A percentile compares a stretch with the other conserved stretches of the same genome.
Conservation (phyloP, 2,329 filamentous ascomycete genomes). For the Talaromyces sp. region DNA sequence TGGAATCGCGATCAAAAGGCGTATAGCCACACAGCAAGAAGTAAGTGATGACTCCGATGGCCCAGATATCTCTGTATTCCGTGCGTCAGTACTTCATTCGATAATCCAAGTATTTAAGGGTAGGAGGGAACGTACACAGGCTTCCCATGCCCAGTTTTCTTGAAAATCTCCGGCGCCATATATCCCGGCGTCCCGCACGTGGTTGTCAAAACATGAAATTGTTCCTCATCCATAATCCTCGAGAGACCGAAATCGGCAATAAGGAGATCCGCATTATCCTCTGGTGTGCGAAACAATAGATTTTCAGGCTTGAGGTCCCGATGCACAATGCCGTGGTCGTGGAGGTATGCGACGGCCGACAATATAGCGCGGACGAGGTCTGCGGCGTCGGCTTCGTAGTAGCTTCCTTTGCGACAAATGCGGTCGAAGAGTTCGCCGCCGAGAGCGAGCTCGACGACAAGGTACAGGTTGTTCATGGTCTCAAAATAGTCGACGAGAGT, state of each 20-base stretch:
- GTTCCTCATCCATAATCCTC: slow-evolving; percentile 97
- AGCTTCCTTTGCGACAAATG: slow-evolving; percentile 96
- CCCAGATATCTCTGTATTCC: slow-evolving; percentile 75
- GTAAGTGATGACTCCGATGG: slow-evolving; percentile 96
- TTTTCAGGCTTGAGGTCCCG: slow-evolving; percentile 98
- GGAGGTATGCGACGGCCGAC: slow-evolving; percentile 95
- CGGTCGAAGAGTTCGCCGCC: slow-evolving; percentile 97
- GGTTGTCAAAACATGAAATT: slow-evolving; percentile 95
- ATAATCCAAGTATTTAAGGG: background rate
- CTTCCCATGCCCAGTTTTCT: slow-evolving; percentile 96
- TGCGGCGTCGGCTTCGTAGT: slow-evolving; percentile 95
- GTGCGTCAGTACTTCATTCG: background rate
- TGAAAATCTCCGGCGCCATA: slow-evolving; percentile 99
- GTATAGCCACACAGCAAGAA: slow-evolving; percentile 98
- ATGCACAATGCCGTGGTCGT: slow-evolving; percentile 98
- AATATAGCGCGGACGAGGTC: slow-evolving; percentile 92
- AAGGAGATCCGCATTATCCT: slow-evolving; percentile 93
- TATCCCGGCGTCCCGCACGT: slow-evolving; percentile 97
- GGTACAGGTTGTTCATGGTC: slow-evolving; percentile 98
- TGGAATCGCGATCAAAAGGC: slow-evolving; percentile 93
- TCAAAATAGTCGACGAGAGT: slow-evolving; percentile 99
- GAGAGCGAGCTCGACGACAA: slow-evolving; percentile 93
- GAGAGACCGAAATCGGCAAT: slow-evolving; percentile 97
- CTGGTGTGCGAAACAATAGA: slow-evolving; percentile 89
- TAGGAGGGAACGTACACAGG: slow-evolving; percentile 62